phyloP scores from a whole-genome alignment of 2,329 filamentous ascomycete genomes.

The Raffaelea arxii region DNA sequence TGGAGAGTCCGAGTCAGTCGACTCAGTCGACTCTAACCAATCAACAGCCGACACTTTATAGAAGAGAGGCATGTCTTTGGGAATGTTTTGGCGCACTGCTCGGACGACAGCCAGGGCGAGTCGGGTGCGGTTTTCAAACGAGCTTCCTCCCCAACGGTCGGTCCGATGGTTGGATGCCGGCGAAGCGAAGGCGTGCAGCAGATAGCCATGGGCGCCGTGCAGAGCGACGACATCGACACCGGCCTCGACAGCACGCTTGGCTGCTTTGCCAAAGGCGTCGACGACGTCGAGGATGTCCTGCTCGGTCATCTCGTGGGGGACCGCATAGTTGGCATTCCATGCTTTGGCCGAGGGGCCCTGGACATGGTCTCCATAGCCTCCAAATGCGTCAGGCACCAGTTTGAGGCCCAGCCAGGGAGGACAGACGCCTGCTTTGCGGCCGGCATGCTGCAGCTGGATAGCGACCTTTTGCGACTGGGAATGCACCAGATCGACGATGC shows the following conservation, averaged over 20 bases:
- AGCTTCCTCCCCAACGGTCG: constrained; percentile 55
- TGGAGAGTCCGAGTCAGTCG: no score
- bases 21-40: constrained; percentile 59
- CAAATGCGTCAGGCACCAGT: constrained; percentile 32
- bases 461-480: constrained; percentile 54
- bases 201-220: constrained; percentile 70
- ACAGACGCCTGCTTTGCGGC: constrained; percentile 42
- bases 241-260: constrained; percentile 46
- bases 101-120: constrained; percentile 59
- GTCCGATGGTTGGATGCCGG: constrained; percentile 59
- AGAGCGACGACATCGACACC: constrained; percentile 63
- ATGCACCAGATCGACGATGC: constrained; percentile 32
- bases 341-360: constrained; percentile 22
- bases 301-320: constrained; percentile 51
- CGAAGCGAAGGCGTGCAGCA: constrained; percentile 60
- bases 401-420: constrained; percentile 46
- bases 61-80: constrained; percentile 59
- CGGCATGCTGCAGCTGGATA: constrained; percentile 63
- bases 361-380: constrained; percentile 33
- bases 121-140: constrained; percentile 63
- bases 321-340: not conserved
- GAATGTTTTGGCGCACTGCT: constrained; percentile 50
- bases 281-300: constrained; percentile 57
- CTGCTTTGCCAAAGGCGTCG: constrained; percentile 43
- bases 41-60: constrained; percentile 63